Evolutionary conservation across 768 basidiomycete species (phyloP).

Genomic region (Mrakia blollopis): DNA sequence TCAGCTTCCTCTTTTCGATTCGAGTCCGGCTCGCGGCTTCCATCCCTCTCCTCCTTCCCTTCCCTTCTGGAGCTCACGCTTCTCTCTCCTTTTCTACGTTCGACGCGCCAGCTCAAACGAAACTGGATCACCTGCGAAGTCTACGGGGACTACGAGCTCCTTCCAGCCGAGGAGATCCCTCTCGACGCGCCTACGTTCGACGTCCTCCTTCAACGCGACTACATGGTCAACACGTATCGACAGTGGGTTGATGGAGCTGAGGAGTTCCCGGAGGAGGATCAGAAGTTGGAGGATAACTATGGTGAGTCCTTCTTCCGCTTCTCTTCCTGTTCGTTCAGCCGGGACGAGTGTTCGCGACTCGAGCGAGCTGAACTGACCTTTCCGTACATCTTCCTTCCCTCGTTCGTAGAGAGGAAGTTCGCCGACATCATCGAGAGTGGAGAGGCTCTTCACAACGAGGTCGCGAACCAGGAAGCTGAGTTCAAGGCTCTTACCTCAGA

Average conservation of each 20-base stretch:
- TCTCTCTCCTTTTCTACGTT: conserved; percentile 13
- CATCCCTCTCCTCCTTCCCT: background rate
- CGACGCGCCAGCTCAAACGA: conserved; percentile 49
- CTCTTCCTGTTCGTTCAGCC: background rate
- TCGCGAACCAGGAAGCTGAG: conserved; percentile 15
- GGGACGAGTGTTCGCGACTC: background rate
- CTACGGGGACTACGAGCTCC: conserved; percentile 41
- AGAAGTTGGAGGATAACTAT: conserved; percentile 51
- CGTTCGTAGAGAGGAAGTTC: conserved; percentile 20
- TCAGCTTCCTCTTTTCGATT: conserved; percentile 12
- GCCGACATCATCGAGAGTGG: conserved; percentile 16
- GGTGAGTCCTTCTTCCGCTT: conserved; percentile 47
- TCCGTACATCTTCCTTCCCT: background rate
- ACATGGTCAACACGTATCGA: conserved; percentile 37
- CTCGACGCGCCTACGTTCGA: conserved; percentile 39
- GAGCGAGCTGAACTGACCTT: background rate
- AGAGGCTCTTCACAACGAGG: conserved; percentile 6
- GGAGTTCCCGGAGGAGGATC: conserved; percentile 67
- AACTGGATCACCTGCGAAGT: conserved; percentile 42
- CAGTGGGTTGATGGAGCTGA: conserved; percentile 45
- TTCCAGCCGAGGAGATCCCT: conserved; percentile 37
- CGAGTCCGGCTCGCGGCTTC: background rate
- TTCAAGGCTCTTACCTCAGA: background rate
- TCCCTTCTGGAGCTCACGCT: background rate
- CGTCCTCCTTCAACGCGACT: conserved; percentile 40